Evolutionary conservation across 2,329 filamentous ascomycete genomes (phyloP).

Genomic region (Rutstroemia sp.): DNA sequence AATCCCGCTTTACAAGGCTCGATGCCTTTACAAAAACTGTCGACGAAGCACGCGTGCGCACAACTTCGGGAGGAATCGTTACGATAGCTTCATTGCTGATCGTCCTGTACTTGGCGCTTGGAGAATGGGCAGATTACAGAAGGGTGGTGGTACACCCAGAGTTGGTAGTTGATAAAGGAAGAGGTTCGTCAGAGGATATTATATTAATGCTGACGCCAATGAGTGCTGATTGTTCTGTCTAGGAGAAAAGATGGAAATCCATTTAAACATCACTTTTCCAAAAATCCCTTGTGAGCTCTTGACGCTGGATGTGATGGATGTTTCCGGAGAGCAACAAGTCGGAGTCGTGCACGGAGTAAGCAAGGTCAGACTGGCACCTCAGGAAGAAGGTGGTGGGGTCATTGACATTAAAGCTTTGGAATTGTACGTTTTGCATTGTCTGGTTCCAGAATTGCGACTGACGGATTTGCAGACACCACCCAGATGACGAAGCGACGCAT

Average conservation of each 20-base stretch:
- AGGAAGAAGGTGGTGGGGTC: slow-evolving; percentile 65
- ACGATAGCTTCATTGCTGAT: slow-evolving; percentile 86
- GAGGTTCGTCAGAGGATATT: slow-evolving; percentile 51
- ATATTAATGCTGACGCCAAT: neutral
- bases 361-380: slow-evolving; percentile 75
- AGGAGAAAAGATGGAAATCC: slow-evolving; percentile 99
- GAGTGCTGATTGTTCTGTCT: slow-evolving; percentile 7
- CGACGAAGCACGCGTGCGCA: slow-evolving; percentile 93
- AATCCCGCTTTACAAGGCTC: slow-evolving; percentile 91
- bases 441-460: slow-evolving; percentile 13
- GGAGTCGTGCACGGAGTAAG: slow-evolving; percentile 87
- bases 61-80: slow-evolving; percentile 89
- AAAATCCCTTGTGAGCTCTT: slow-evolving; percentile 89
- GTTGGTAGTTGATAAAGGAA: slow-evolving; percentile 89
- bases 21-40: slow-evolving; percentile 99
- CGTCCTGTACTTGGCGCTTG: slow-evolving; percentile 82
- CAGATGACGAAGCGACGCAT: slow-evolving; percentile 64
- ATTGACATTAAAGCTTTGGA: slow-evolving; percentile 64
- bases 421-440: slow-evolving; percentile 40
- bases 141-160: slow-evolving; percentile 82
- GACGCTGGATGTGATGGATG: slow-evolving; percentile 98
- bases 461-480: slow-evolving; percentile 43
- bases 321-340: slow-evolving; percentile 92
- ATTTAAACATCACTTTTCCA: slow-evolving; percentile 94
- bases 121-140: slow-evolving; percentile 93